phyloP scores from a whole-genome alignment of 2,329 filamentous ascomycete genomes.

The Curvularia sp. region DNA sequence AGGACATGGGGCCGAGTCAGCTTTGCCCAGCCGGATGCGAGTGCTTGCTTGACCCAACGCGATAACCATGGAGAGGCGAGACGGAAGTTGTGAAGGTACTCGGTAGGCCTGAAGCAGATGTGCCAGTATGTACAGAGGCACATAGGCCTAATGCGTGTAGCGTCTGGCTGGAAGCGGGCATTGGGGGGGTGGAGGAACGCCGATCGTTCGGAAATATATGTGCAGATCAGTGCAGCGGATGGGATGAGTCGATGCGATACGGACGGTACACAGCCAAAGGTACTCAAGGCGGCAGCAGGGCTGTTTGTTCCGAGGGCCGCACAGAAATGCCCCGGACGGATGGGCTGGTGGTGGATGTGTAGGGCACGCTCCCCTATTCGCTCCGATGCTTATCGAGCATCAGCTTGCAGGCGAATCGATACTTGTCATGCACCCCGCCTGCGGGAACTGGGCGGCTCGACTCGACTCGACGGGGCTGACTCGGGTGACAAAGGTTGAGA shows the following conservation, averaged over 20 bases:
- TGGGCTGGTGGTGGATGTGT: background rate
- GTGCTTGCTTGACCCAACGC: background rate
- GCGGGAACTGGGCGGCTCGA: too few species aligned
- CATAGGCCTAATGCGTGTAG: too few species aligned
- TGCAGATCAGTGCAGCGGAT: slow-evolving; percentile 7
- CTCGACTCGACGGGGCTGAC: too few species aligned
- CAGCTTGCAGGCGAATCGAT: background rate
- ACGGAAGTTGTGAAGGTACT: background rate
- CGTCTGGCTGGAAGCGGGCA: background rate
- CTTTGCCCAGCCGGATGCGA: background rate
- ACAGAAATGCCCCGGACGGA: background rate
- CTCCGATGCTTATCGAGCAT: background rate
- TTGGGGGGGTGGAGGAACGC: background rate
- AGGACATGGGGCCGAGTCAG: background rate
- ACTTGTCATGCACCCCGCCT: background rate
- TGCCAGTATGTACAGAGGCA: background rate
- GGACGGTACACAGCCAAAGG: background rate
- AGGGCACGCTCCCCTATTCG: background rate
- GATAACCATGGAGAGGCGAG: background rate
- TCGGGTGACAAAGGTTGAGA: background rate
- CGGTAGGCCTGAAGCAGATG: background rate
- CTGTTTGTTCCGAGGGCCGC: background rate
- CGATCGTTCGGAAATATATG: slow-evolving; percentile 9
- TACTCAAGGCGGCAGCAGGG: background rate
- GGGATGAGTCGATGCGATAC: background rate